A percentile compares a stretch with the other conserved stretches of the same genome.
Conservation (phyloP, 441 rosid genomes). For the Capsella rubella region DNA sequence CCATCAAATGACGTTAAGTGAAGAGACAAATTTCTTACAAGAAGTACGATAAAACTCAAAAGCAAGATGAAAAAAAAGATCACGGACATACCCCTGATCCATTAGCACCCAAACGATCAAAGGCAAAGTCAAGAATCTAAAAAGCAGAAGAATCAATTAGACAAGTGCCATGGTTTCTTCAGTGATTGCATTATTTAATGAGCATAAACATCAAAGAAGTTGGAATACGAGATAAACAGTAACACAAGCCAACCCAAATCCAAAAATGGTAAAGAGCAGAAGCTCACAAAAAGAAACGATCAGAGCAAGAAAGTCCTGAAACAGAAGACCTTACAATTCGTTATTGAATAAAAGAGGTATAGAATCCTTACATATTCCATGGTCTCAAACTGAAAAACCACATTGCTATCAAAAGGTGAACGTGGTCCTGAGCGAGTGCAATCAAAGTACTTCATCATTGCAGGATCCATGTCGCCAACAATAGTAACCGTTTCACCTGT, state of each 20-base stretch:
- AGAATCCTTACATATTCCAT: conserved; percentile 87
- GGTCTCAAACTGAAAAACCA: conserved; percentile 88
- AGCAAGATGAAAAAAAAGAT: conserved; percentile 25
- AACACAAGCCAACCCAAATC: neutral
- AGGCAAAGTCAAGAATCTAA: conserved; percentile 91
- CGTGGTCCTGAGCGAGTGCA: conserved; percentile 96
- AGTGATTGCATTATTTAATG: neutral
- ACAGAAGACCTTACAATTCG: neutral
- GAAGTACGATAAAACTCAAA: conserved; percentile 4
- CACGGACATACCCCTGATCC: conserved; percentile 68
- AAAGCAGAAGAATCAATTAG: conserved; percentile 11
- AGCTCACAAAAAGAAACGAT: neutral
- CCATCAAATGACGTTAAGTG: conserved; percentile 52
- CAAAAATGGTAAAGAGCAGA: conserved; percentile 12
- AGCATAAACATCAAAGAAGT: conserved; percentile 15
- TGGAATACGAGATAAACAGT: neutral
- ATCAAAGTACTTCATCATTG: conserved; percentile 82
- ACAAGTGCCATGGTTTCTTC: neutral
- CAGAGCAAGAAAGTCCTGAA: neutral
- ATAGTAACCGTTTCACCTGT: conserved; percentile 88
- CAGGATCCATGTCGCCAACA: conserved; percentile 83
- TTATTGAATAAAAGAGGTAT: neutral
- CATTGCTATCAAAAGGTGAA: conserved; percentile 85
- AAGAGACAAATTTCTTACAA: conserved; percentile 10
- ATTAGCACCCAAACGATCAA: conserved; percentile 89